Evolutionary conservation across 2,329 filamentous ascomycete genomes (phyloP).

Genomic region (Neofusicoccum kwambonambiense): DNA sequence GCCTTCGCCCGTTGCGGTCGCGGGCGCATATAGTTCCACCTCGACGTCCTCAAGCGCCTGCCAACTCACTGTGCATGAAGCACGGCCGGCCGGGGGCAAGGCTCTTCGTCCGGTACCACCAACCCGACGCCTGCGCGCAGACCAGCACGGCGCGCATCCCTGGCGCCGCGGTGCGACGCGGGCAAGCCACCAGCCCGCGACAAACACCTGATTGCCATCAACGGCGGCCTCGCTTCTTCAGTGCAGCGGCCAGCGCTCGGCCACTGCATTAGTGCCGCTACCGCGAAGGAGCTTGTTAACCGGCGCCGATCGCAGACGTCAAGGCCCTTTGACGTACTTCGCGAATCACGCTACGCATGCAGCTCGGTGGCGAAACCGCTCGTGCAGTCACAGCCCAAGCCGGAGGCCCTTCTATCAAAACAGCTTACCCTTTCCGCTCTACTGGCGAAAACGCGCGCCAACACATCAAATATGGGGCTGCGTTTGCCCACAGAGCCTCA

Average conservation of each 20-base stretch:
- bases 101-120: constrained; percentile 13
- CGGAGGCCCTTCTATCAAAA: constrained; percentile 15
- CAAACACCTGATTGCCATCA: constrained; percentile 11
- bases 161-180: constrained; percentile 2
- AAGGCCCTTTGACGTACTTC: background rate
- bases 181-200: background rate
- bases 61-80: constrained; percentile 32
- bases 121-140: constrained; percentile 14
- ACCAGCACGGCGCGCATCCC: background rate
- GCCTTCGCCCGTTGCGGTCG: constrained; percentile 8
- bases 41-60: constrained; percentile 24
- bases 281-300: background rate
- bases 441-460: constrained; percentile 86
- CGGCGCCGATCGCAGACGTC: background rate
- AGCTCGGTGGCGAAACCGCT: constrained; percentile 7
- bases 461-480: constrained; percentile 68
- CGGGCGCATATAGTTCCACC: constrained; percentile 28
- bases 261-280: constrained; percentile 7
- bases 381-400: background rate
- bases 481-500: constrained; percentile 41
- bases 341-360: constrained; percentile 15
- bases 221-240: constrained; percentile 12
- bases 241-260: constrained; percentile 1
- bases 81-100: constrained; percentile 13
- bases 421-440: constrained; percentile 40